Percentiles rank a stretch among this genome's conserved stretches.
Conservation (phyloP, 2,329 filamentous ascomycete species). For the Conoideocrella luteorostrata region DNA sequence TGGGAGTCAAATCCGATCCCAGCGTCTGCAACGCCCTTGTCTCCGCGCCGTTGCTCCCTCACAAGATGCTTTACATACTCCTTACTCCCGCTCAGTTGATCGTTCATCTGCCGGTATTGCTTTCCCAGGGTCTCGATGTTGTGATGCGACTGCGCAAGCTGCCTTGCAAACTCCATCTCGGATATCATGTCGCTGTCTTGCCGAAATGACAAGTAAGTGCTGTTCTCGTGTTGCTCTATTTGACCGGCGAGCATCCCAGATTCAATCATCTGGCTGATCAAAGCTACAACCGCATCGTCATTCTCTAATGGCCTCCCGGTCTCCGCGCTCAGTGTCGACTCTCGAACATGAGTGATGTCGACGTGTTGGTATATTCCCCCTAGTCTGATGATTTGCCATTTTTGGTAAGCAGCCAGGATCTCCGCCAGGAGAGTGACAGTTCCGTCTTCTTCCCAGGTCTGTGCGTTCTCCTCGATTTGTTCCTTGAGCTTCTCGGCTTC, state of each 20-base stretch:
- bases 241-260: slow-evolving; percentile 46
- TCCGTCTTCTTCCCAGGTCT: slow-evolving; percentile 62
- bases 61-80: slow-evolving; percentile 47
- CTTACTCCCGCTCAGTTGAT: slow-evolving; percentile 47
- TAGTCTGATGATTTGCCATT: slow-evolving; percentile 68
- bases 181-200: slow-evolving; percentile 35
- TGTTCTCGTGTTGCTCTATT: slow-evolving; percentile 39
- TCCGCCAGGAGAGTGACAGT: slow-evolving; percentile 66
- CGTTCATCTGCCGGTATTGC: slow-evolving; percentile 46
- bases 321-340: slow-evolving; percentile 46
- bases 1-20: slow-evolving; percentile 37
- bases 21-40: slow-evolving; percentile 35
- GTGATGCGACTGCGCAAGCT: slow-evolving; percentile 34
- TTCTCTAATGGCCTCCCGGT: slow-evolving; percentile 38
- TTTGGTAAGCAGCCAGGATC: slow-evolving; percentile 64
- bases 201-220: slow-evolving; percentile 46
- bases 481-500: slow-evolving; percentile 52
- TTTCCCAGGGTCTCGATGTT: slow-evolving; percentile 39
- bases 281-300: slow-evolving; percentile 36
- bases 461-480: slow-evolving; percentile 52
- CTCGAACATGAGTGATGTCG: slow-evolving; percentile 46
- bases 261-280: slow-evolving; percentile 51
- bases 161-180: slow-evolving; percentile 44
- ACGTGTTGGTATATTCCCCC: slow-evolving; percentile 63
- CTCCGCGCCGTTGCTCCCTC: slow-evolving; percentile 38